These are phyloP conservation scores for Trichoderma lentiforme DNA, from an alignment of 2,329 filamentous ascomycete species.

Conservation along the genomic window DNA sequence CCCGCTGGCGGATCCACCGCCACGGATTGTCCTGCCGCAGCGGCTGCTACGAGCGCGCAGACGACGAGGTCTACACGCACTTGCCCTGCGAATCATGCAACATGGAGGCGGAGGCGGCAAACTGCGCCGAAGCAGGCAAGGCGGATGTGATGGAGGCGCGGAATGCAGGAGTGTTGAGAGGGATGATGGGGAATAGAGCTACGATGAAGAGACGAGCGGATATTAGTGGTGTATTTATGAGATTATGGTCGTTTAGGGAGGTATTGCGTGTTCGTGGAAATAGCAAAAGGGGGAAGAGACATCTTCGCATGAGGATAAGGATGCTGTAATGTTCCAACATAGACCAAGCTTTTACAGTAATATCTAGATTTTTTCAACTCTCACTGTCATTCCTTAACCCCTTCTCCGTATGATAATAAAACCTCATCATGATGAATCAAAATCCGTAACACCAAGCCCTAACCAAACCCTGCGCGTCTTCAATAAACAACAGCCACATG, in stretches of 20 bases:
- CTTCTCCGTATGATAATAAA: not conserved
- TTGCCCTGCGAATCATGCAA: slow-evolving; percentile 6
- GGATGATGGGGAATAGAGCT: not conserved
- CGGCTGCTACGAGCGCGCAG: slow-evolving; percentile 16
- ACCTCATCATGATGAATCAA: not conserved
- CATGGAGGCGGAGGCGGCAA: not conserved
- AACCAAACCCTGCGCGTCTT: not conserved
- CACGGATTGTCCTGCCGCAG: slow-evolving; percentile 20
- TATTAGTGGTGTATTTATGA: not conserved
- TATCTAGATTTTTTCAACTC: not conserved
- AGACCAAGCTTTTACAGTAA: not conserved
- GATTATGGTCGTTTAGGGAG: not conserved
- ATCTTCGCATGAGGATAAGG: not conserved
- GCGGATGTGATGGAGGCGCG: not conserved
- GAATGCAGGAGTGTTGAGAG: not conserved
- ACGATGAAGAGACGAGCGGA: not conserved
- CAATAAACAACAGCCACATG: not conserved
- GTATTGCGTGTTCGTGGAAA: not conserved
- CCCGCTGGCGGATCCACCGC: slow-evolving; percentile 16
- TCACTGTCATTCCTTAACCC: accelerated
- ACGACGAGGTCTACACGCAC: slow-evolving; percentile 17
- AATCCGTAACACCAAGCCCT: not conserved
- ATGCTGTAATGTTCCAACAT: not conserved
- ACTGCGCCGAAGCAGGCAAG: not conserved
- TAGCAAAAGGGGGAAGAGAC: not conserved